phyloP scores from a whole-genome alignment of 768 basidiomycete species.

The Hygrophorus russula region DNA sequence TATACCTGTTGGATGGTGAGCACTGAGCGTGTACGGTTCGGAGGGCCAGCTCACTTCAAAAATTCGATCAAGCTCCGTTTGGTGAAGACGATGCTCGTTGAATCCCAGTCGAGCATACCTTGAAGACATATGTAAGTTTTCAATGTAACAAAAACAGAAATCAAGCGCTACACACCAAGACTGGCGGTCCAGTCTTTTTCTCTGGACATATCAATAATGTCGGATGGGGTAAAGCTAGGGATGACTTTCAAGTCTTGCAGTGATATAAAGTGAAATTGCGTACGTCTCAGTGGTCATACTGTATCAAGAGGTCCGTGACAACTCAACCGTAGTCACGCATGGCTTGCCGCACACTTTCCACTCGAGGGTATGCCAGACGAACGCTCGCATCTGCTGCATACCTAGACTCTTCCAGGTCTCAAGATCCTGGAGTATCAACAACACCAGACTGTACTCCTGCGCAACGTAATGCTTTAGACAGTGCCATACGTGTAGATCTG shows the following conservation, averaged over 20 bases:
- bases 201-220: slow-evolving; percentile 46
- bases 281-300: no score
- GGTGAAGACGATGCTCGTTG: slow-evolving; percentile 66
- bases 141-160: neutral
- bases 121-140: neutral
- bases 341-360: neutral
- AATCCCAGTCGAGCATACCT: slow-evolving; percentile 80
- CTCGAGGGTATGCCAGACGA: neutral
- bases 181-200: slow-evolving; percentile 65
- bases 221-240: slow-evolving; percentile 46
- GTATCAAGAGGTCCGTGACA: no score
- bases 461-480: slow-evolving; percentile 30
- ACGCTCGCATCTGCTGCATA: neutral
- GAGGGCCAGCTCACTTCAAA: slow-evolving; percentile 41
- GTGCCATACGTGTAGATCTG: slow-evolving; percentile 83
- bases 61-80: slow-evolving; percentile 71
- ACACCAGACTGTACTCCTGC: slow-evolving; percentile 1
- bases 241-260: no score
- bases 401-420: neutral
- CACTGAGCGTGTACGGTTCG: neutral
- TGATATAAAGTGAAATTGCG: no score
- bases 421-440: slow-evolving; percentile 1
- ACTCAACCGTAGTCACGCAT: no score
- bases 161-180: slow-evolving; percentile 38
- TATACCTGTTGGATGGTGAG: slow-evolving; percentile 35